phyloP scores from a whole-genome alignment of 345 rosid genomes.

The Corchorus capsularis region DNA sequence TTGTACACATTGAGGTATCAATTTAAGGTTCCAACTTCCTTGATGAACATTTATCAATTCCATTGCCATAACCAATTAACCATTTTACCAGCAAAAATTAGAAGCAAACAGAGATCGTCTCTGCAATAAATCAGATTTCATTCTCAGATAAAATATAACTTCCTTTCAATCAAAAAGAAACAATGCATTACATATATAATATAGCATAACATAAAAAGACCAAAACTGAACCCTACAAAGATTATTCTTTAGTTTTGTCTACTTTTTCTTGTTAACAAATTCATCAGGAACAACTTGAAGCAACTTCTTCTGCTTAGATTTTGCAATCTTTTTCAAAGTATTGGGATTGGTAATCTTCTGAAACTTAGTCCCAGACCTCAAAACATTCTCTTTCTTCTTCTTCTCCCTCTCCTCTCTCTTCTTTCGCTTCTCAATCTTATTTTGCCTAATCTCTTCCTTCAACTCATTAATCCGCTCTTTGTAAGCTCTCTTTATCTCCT shows the following conservation, averaged over 20 bases:
- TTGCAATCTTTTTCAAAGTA: conserved; percentile 76
- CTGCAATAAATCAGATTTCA: background rate
- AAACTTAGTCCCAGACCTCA: conserved; percentile 79
- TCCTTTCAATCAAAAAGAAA: background rate
- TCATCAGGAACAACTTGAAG: conserved; percentile 79
- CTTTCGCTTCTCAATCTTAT: conserved; percentile 86
- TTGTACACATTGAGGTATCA: too few relatives aligned
- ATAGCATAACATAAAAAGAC: background rate
- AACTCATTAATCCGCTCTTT: conserved; percentile 71
- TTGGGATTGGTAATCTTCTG: conserved; percentile 84
- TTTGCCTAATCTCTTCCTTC: conserved; percentile 80
- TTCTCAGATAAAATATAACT: background rate
- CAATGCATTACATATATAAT: background rate
- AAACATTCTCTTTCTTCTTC: conserved; percentile 78
- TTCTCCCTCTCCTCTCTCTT: conserved; percentile 83
- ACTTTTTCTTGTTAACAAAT: conserved; percentile 33
- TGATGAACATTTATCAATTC: too few relatives aligned
- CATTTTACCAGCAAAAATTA: background rate
- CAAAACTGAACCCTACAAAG: background rate
- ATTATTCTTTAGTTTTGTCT: background rate
- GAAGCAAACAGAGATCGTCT: background rate
- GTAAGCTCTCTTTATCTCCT: conserved; percentile 77
- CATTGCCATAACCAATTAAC: too few relatives aligned
- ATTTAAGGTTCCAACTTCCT: too few relatives aligned
- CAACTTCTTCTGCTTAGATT: conserved; percentile 74